Base-by-base conservation (phyloP, 106 monocot genomes). In the Dioscorea zingiberensis region DNA sequence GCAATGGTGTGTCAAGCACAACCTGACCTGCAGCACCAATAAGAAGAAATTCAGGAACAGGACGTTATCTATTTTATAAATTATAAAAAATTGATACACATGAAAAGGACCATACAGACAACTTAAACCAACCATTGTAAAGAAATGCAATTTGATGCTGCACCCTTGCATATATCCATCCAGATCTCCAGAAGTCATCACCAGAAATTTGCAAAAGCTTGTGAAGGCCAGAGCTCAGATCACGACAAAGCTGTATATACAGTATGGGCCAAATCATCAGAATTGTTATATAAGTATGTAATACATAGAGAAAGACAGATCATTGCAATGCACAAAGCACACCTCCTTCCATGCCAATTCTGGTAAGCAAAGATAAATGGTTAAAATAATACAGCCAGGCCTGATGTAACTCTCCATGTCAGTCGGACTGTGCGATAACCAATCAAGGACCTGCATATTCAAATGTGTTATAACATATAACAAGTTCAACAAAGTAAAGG, bases 401-500 rank as follows among this genome's bases (percentile, higher is more conserved):
- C 83, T 89, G 24, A 93, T 93, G 53, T 93, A 93, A 76, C 93
- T 81, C 73, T 93, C 93, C 55, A 93, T 77, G 32, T 93, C 86
- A 55, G 80, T 89, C 63, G 93, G 93, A 72, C 83, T 86, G 62
- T 79, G 77, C 58, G 83, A 89, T 59, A 93, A 65, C 93, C 93
- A 93, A 65, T 81, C 62, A 61, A 89, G 73, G 29, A 93, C 81
- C 93, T 93, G 83, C 17, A 67, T 47, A 69, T 73, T 71, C 55
- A 24, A 62, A 67, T 62, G 6, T 48, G 13, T 49, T 75, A 26
- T 13, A 76, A 17, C 26, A 68, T 47, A 16, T 59, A 57, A 60
- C 30, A 62, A 16, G 3, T 18, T 4, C 13, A 60, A 21, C 48
- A 54, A 26, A 16, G 11, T 53, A 21, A 44, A 7, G 55, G 12